Evolutionary conservation across 2,329 filamentous ascomycete species (phyloP).

Genomic region (Ophiostoma tasmaniense): DNA sequence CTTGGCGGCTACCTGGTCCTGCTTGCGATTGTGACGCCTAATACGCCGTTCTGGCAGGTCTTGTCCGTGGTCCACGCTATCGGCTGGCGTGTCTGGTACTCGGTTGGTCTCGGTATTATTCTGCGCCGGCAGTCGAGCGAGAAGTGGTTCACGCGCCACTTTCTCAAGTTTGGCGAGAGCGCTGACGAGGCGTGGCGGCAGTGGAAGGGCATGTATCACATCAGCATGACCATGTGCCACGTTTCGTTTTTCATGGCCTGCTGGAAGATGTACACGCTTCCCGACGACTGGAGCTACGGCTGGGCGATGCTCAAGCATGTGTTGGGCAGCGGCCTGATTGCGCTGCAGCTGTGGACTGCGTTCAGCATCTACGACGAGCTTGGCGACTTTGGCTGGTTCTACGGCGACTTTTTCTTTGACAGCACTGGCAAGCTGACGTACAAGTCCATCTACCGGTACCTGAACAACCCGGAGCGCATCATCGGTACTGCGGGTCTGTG

Average conservation of each 20-base stretch:
- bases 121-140: constrained; percentile 77
- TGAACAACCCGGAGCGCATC: constrained; percentile 94
- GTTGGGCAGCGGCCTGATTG: constrained; percentile 68
- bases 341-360: constrained; percentile 86
- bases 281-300: constrained; percentile 79
- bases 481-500: constrained; percentile 91
- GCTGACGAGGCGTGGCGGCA: constrained; percentile 90
- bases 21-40: constrained; percentile 67
- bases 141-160: constrained; percentile 95
- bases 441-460: constrained; percentile 92
- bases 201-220: constrained; percentile 93
- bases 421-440: constrained; percentile 84
- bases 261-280: constrained; percentile 94
- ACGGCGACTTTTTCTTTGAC: constrained; percentile 97
- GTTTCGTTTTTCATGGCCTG: constrained; percentile 80
- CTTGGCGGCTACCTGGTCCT: constrained; percentile 66
- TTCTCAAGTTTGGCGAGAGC: constrained; percentile 90
- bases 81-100: constrained; percentile 85
- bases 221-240: constrained; percentile 86
- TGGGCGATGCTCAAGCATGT: constrained; percentile 80
- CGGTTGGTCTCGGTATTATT: constrained; percentile 75
- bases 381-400: constrained; percentile 98
- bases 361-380: constrained; percentile 90
- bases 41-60: constrained; percentile 63
- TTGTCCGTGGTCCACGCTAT: constrained; percentile 76